A percentile compares a stretch with the other conserved stretches of the same genome.
Conservation (phyloP, 2,329 filamentous ascomycete genomes). For the Raffaelea ambrosiae region DNA sequence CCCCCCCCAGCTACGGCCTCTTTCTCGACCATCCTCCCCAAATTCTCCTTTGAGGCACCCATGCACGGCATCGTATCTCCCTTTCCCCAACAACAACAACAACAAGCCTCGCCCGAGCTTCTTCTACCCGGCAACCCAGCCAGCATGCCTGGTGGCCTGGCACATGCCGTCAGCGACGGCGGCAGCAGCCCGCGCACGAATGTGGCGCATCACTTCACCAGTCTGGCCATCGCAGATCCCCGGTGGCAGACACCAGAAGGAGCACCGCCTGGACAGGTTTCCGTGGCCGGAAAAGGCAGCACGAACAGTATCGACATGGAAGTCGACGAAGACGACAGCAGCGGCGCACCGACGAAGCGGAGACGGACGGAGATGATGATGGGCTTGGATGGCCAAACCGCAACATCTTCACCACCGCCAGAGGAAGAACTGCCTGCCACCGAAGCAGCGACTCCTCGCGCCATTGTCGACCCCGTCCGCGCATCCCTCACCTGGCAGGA, state of each 20-base stretch:
- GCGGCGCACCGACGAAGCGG: not conserved
- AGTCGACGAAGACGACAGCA: not conserved
- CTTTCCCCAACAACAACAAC: too few species aligned
- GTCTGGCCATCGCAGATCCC: not conserved
- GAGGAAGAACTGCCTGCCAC: not conserved
- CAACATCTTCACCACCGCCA: not conserved
- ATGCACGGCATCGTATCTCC: too few species aligned
- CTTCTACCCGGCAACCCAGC: too few species aligned
- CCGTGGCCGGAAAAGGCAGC: not conserved
- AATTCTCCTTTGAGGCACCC: too few species aligned
- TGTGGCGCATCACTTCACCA: not conserved
- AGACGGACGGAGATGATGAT: not conserved
- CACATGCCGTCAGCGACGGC: not conserved
- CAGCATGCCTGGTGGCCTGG: too few species aligned
- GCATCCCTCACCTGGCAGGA: conserved; percentile 59
- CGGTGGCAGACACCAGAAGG: not conserved
- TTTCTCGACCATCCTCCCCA: not conserved
- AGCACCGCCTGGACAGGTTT: not conserved
- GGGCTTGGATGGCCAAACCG: too few species aligned
- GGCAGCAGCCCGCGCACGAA: not conserved
- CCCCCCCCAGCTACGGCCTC: not conserved
- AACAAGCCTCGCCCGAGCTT: too few species aligned
- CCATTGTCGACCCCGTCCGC: conserved; percentile 42
- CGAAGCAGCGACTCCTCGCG: not conserved
- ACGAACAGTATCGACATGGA: not conserved